Conservation (phyloP, 2,329 filamentous ascomycete genomes). For the Alternaria arbusti region DNA sequence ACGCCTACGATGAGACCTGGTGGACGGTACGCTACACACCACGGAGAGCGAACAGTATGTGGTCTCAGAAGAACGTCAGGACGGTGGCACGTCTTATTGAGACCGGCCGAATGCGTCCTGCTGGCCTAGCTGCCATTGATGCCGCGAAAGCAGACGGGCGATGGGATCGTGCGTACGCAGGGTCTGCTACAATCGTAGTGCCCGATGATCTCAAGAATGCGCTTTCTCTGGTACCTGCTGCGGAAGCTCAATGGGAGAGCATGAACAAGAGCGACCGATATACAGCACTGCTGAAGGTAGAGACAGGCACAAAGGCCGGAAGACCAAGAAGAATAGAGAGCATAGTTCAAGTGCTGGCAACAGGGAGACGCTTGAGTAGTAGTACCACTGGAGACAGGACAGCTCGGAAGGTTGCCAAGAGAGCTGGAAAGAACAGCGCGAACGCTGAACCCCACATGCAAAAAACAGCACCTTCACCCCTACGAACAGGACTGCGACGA, state of each 20-base stretch:
- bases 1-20: constrained; percentile 53
- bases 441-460: background rate
- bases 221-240: constrained; percentile 47
- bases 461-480: background rate
- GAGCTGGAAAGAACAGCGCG: background rate
- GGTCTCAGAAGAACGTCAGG: constrained; percentile 66
- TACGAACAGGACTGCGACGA: background rate
- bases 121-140: constrained; percentile 60
- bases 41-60: constrained; percentile 61
- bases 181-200: constrained; percentile 54
- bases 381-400: background rate
- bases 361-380: constrained; percentile 4
- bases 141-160: constrained; percentile 64
- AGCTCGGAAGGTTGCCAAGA: background rate
- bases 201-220: constrained; percentile 59
- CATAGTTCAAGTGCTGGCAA: constrained; percentile 42
- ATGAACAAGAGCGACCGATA: constrained; percentile 57
- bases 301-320: constrained; percentile 47
- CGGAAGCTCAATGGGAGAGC: constrained; percentile 51
- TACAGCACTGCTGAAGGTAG: constrained; percentile 54
- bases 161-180: constrained; percentile 65
- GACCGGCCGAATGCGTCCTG: constrained; percentile 57
- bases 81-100: constrained; percentile 56
- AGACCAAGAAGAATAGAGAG: constrained; percentile 50
- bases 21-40: constrained; percentile 67